phyloP scores from a whole-genome alignment of 768 basidiomycete species.

The Lactarius akahatsu region DNA sequence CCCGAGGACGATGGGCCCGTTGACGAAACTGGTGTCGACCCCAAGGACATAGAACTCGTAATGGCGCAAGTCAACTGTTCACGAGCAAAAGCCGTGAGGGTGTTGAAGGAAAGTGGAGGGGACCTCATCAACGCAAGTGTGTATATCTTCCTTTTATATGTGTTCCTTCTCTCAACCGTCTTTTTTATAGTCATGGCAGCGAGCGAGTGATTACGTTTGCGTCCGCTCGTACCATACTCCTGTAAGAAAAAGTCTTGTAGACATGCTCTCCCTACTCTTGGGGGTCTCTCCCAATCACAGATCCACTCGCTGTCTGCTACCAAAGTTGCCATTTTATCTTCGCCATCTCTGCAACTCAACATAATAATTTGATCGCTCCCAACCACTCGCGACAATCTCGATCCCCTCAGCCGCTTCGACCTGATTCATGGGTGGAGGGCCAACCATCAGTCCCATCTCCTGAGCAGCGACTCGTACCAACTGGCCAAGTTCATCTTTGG shows the following conservation, averaged over 20 bases:
- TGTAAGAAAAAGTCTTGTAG: conserved; percentile 17
- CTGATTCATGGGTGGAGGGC: conserved; percentile 33
- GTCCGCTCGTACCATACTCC: conserved; percentile 34
- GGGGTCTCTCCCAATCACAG: neutral
- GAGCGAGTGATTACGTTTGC: conserved; percentile 62
- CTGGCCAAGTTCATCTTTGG: conserved; percentile 66
- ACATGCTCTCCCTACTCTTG: conserved; percentile 15
- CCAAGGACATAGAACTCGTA: conserved; percentile 94
- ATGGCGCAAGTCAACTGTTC: conserved; percentile 89
- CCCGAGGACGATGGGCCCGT: conserved; percentile 78
- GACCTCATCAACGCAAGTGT: conserved; percentile 96
- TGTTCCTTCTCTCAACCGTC: neutral
- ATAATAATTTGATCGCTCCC: conserved; percentile 90
- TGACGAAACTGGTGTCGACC: conserved; percentile 86
- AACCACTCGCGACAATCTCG: conserved; percentile 69
- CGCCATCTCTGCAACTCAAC: conserved; percentile 71
- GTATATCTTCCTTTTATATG: conserved; percentile 39
- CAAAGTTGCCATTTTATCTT: conserved; percentile 9
- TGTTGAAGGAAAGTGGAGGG: conserved; percentile 86
- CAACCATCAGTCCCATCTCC: conserved; percentile 55
- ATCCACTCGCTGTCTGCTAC: conserved; percentile 11
- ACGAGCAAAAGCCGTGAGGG: conserved; percentile 88
- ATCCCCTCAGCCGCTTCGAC: conserved; percentile 44
- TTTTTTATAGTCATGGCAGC: conserved; percentile 77
- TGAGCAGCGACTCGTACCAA: conserved; percentile 64